Evolutionary conservation across 78 protist genomes (phyloP), one percentile per base, ranked within the genome.

Genomic region (Cavenderia fasciculata): DNA sequence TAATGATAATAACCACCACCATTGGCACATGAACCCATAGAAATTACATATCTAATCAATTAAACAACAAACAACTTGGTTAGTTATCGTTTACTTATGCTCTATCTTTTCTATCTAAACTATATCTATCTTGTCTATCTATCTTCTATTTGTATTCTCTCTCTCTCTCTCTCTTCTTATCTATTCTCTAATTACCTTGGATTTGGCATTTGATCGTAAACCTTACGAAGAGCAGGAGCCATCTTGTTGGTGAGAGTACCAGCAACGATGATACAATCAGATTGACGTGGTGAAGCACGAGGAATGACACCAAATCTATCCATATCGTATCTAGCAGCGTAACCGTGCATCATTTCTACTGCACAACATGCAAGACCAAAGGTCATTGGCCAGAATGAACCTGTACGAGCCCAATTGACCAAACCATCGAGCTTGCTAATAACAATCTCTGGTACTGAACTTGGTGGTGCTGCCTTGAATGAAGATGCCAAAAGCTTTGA

Each of bases 321-420:
- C 85, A 96, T 40, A 78, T 98, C 99, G 94, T 98, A 98, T 7
- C 98, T 94, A n/a, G 96, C 78, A 51, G 97, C 95, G 49, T 88
- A 95, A 41, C 56, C 95, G 94, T 98, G 99, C 99, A 98, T 98
- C 99, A 98, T 98, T 68, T 98, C 99, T 57, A 98, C 99, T 46
- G 99, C 99, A 63, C 99, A 98, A 86, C 99, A 98, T 14, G 99
- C 99, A 11, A 98, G 96, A 59, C 99, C 99, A 74, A 98, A 98
- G 14, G 99, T 98, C 95, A 98, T 95, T 52, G 99, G 99, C 99
- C 99, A 97, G 21, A 96, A 65, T 14, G 98, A 96, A 38, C 96
- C 94, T 21, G 79, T 66, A 51, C 96, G 94, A 0, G 96, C 97
- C 97, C 97, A 97, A 70, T 95, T 96, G 56, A 93, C 89, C 23